Evolutionary conservation across 306 rosid species (phyloP).

Genomic region (Echinosophora koreensis): DNA sequence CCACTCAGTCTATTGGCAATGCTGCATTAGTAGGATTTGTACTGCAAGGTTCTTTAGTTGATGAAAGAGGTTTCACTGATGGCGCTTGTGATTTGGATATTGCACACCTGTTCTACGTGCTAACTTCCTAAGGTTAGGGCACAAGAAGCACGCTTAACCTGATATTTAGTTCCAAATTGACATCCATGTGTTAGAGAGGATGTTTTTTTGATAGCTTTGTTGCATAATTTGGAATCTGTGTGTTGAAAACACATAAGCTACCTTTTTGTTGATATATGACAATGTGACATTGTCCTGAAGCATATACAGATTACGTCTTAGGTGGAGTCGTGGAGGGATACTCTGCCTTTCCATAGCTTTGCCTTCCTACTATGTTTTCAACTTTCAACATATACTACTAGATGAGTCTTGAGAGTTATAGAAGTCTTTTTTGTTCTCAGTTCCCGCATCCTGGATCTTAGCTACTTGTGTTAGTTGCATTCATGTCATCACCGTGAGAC

Average conservation of each 20-base stretch:
- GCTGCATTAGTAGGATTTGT: conserved; percentile 44
- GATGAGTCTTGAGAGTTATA: not conserved
- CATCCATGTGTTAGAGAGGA: conserved; percentile 21
- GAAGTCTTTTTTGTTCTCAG: conserved; percentile 12
- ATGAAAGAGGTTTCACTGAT: conserved; percentile 22
- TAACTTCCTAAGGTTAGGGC: conserved; percentile 13
- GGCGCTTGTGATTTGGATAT: conserved; percentile 37
- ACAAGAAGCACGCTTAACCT: conserved; percentile 22
- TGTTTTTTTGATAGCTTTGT: conserved; percentile 1
- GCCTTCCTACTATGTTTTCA: not conserved
- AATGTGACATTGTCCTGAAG: conserved; percentile 9
- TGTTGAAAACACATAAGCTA: not conserved
- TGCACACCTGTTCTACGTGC: conserved; percentile 11
- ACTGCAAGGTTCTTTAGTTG: conserved; percentile 15
- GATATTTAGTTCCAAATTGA: conserved; percentile 34
- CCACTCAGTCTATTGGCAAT: conserved; percentile 30
- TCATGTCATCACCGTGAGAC: not conserved
- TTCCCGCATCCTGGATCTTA: not conserved
- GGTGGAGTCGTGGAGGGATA: not conserved
- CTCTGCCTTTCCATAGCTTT: not conserved
- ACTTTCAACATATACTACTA: not conserved
- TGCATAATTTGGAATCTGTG: not conserved
- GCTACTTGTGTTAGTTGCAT: conserved; percentile 27
- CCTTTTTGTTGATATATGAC: conserved; percentile 6
- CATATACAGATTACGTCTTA: not conserved